Evolutionary conservation across 2,329 filamentous ascomycete genomes (phyloP), one percentile per base, ranked within the genome.

Genomic region (Trichoderma atrobrunneum): DNA sequence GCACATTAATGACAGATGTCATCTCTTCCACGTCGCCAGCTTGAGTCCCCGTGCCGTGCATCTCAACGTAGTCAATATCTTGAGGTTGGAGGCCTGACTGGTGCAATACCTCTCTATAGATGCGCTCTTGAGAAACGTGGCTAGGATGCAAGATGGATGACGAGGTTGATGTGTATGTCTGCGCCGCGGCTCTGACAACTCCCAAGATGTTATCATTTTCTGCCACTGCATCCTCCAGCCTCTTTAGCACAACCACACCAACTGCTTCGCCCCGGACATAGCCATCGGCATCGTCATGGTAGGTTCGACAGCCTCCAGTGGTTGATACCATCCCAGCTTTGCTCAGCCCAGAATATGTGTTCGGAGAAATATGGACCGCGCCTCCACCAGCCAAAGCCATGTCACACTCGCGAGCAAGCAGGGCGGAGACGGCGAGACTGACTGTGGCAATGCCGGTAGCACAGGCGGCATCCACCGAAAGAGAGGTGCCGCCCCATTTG

Each of bases 1-100:
- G 34, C 1, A 56, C 51, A 56, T 54, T 54, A n/a, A 65, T 21
- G 66, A 96, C 92, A 1, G 92, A 93, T 2, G 88, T 85, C 91
- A 95, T 94, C 80, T 97, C 93, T 7, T 90, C 91, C 8, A 90
- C 90, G 78, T 97, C 93, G 73, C 93, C 93, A 54, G 92, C 93
- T 80, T 95, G 92, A 0, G 93, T 97, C 56, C 93, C 94, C 3
- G 93, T 97, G 11, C 94, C 93, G 80, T 97, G 93, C 89, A 95
- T 94, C 81, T 97, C 93, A 7, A 96, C 91, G 77, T 95, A 95
- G 80, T 90, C 90, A 61, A 97, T 87, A 74, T 94, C 91, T 68
- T 89, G 87, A 3, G 93, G 91, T 77, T 94, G 90, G 30, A 67
- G 28, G 11, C 64, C 64, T 7, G 43, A 56, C 57, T 93, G 88